Evolutionary conservation across 306 rosid genomes (phyloP).

Genomic region (Sicyos edulis): DNA sequence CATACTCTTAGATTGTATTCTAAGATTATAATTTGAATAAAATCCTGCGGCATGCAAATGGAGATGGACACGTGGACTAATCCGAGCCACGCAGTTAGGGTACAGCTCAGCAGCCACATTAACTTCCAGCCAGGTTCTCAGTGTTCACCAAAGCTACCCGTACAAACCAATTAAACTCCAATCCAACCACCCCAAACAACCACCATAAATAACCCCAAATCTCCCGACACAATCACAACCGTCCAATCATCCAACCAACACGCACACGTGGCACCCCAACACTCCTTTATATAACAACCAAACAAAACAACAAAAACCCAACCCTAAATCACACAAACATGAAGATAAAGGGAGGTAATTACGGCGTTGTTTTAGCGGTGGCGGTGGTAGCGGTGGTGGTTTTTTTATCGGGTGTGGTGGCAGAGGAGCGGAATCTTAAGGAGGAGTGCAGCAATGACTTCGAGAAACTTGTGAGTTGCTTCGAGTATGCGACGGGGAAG

Average conservation of each 20-base stretch:
- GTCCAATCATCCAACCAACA: not conserved
- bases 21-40: too few relatives aligned
- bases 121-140: not conserved
- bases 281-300: not conserved
- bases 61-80: not conserved
- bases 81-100: conserved; percentile 6
- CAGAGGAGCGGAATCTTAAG: not conserved
- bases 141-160: conserved; percentile 12
- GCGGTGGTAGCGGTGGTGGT: not conserved
- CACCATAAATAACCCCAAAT: not conserved
- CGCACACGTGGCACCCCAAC: not conserved
- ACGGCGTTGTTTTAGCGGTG: not conserved
- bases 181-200: conserved; percentile 11
- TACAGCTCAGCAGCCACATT: conserved; percentile 22
- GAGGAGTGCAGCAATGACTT: conserved; percentile 37
- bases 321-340: too few relatives aligned
- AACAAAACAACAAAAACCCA: too few relatives aligned
- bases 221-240: not conserved
- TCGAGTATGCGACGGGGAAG: conserved; percentile 50
- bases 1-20: too few relatives aligned
- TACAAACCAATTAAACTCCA: conserved; percentile 17
- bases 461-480: conserved; percentile 43
- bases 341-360: too few relatives aligned
- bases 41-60: not conserved
- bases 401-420: not conserved